Conservation (phyloP, 257 asterid species). For the Solanum pimpinellifolium region DNA sequence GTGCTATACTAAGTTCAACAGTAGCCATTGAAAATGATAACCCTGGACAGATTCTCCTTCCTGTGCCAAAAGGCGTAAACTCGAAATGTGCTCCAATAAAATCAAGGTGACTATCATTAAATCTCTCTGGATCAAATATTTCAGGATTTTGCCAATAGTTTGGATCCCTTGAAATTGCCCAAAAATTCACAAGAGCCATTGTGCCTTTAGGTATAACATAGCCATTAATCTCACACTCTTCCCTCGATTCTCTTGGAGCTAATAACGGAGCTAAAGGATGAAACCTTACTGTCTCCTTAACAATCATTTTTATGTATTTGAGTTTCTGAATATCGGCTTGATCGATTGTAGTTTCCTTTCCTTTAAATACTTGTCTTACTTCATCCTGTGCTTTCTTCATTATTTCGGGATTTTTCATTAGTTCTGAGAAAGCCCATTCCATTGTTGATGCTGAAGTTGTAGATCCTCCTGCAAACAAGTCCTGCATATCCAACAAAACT, state of each 20-base stretch:
- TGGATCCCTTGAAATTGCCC: constrained; percentile 17
- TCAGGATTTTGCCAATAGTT: constrained; percentile 10
- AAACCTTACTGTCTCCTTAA: not conserved
- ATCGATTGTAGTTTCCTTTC: not conserved
- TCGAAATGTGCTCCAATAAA: constrained; percentile 16
- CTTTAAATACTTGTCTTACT: constrained; percentile 2
- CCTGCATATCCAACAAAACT: not conserved
- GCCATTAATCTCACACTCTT: constrained; percentile 9
- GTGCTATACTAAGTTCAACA: constrained; percentile 14
- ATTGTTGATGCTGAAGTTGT: constrained; percentile 4
- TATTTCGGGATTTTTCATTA: constrained; percentile 7
- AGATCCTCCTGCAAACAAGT: constrained; percentile 9
- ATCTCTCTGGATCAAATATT: not conserved
- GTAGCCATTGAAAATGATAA: constrained; percentile 6
- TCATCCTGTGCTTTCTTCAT: constrained; percentile 18
- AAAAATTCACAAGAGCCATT: constrained; percentile 3
- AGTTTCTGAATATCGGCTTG: constrained; percentile 6
- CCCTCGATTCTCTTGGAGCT: constrained; percentile 9
- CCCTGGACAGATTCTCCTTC: constrained; percentile 26
- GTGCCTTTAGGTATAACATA: constrained; percentile 4
- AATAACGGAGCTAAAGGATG: constrained; percentile 1
- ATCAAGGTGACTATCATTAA: not conserved
- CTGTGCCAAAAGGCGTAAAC: constrained; percentile 23
- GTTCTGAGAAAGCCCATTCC: constrained; percentile 17
- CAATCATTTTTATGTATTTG: constrained; percentile 2